These are phyloP conservation scores for Flaveria floridana DNA, from an alignment of 140 eudicot genomes.

Conservation along the genomic window DNA sequence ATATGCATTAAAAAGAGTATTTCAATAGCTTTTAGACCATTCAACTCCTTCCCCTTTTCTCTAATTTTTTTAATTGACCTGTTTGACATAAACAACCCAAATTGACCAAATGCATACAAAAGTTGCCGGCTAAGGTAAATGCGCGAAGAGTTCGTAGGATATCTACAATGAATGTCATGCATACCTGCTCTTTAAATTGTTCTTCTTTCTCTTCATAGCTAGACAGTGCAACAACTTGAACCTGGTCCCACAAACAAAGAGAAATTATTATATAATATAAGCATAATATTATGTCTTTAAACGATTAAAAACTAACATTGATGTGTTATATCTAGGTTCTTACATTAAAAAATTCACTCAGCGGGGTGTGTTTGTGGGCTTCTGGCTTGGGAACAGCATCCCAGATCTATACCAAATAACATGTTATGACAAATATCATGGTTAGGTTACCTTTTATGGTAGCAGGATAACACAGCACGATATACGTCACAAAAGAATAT, in stretches of 20 bases:
- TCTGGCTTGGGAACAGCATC: conserved; percentile 96
- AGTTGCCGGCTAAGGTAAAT: background rate
- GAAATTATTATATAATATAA: conserved; percentile 17
- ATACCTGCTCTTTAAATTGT: conserved; percentile 92
- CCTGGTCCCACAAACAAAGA: conserved; percentile 46
- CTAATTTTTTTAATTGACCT: no score
- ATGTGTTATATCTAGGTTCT: conserved; percentile 30
- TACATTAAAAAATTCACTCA: conserved; percentile 95
- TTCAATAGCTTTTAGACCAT: no score
- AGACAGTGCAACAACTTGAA: conserved; percentile 92
- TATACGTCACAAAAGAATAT: background rate
- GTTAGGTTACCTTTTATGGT: background rate
- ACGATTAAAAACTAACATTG: background rate
- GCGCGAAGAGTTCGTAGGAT: background rate
- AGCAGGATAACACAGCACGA: conserved; percentile 4
- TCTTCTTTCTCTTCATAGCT: conserved; percentile 98
- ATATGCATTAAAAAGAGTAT: no score
- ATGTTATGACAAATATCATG: conserved; percentile 3
- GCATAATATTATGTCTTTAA: background rate
- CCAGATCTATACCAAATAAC: conserved; percentile 68
- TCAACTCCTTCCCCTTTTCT: no score
- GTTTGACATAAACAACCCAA: background rate
- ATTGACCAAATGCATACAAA: background rate
- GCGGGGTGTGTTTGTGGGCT: conserved; percentile 86
- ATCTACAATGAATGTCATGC: background rate